A percentile compares a stretch with the other conserved stretches of the same genome.
Evolutionary conservation across 192 early-diverging fungal genomes (phyloP).

Genomic region (Umbelopsis ramanniana): DNA sequence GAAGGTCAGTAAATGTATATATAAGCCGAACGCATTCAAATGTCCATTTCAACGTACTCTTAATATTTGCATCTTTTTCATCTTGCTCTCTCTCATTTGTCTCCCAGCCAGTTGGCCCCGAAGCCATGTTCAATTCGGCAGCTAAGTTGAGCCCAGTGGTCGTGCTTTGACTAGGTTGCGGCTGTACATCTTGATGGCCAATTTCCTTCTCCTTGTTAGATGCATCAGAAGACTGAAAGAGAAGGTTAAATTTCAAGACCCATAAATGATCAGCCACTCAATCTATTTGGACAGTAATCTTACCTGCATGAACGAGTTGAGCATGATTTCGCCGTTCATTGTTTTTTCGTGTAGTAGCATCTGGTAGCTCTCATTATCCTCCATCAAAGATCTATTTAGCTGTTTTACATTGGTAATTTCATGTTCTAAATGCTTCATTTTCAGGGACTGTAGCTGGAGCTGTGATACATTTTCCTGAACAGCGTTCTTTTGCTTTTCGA

Average conservation of each 20-base stretch:
- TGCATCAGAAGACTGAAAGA: not conserved
- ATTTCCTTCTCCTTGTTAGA: not conserved
- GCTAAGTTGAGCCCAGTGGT: constrained; percentile 40
- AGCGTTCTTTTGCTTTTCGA: constrained; percentile 44
- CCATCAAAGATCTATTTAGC: constrained; percentile 71
- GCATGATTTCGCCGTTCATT: constrained; percentile 78
- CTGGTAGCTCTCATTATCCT: constrained; percentile 85
- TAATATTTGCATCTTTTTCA: constrained; percentile 22
- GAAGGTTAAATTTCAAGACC: not conserved
- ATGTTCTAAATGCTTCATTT: constrained; percentile 55
- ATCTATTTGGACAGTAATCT: not conserved
- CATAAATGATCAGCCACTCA: not conserved
- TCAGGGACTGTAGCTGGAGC: constrained; percentile 43
- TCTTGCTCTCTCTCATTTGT: not conserved
- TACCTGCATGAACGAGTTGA: constrained; percentile 64
- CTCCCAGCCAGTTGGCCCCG: constrained; percentile 11
- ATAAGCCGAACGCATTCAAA: not conserved
- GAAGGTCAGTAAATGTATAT: not conserved
- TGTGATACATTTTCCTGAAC: constrained; percentile 40
- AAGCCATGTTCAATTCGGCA: constrained; percentile 39
- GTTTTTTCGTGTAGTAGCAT: constrained; percentile 80
- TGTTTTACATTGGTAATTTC: constrained; percentile 65
- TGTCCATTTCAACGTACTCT: constrained; percentile 25
- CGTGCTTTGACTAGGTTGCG: constrained; percentile 7
- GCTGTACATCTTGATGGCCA: constrained; percentile 1